Percentiles rank a stretch among this genome's conserved stretches.
These are phyloP conservation scores for Myochromella boudieri DNA, from an alignment of 768 basidiomycete species.

Conservation along the genomic window DNA sequence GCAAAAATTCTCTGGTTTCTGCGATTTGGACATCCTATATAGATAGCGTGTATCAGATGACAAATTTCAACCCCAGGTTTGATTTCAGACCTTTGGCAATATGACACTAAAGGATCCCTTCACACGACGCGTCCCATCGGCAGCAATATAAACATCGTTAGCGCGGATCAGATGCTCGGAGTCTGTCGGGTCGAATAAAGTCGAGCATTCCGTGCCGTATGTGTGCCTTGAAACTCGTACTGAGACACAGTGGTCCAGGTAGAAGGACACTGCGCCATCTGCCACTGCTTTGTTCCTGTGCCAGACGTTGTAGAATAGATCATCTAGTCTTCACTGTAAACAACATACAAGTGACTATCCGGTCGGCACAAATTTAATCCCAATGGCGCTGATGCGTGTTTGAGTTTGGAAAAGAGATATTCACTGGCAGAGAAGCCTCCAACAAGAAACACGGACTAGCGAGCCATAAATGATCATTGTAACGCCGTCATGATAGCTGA, in stretches of 20 bases:
- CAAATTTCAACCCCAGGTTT: too few species aligned
- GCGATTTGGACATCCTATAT: constrained; percentile 36
- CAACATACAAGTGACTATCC: constrained; percentile 51
- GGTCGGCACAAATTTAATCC: constrained; percentile 48
- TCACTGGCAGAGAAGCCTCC: constrained; percentile 62
- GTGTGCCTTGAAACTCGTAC: constrained; percentile 25
- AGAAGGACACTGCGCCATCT: constrained; percentile 29
- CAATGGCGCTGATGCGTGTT: constrained; percentile 31
- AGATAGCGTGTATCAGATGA: background rate
- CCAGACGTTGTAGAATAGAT: too few species aligned
- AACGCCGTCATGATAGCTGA: background rate
- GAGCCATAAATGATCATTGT: background rate
- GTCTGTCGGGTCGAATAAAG: constrained; percentile 16
- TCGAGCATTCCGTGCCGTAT: constrained; percentile 23
- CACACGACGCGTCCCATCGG: constrained; percentile 15
- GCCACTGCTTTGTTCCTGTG: constrained; percentile 31
- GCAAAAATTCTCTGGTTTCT: constrained; percentile 24
- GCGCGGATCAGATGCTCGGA: constrained; percentile 20
- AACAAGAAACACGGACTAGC: constrained; percentile 48
- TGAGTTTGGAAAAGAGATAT: constrained; percentile 48
- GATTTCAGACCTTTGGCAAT: constrained; percentile 21
- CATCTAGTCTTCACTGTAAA: too few species aligned
- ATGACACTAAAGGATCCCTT: constrained; percentile 23
- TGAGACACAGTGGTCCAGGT: constrained; percentile 25
- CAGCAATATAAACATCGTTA: constrained; percentile 1